Evolutionary conservation across 768 basidiomycete genomes (phyloP).

Genomic region (Phlebiopsis flavidoalba): DNA sequence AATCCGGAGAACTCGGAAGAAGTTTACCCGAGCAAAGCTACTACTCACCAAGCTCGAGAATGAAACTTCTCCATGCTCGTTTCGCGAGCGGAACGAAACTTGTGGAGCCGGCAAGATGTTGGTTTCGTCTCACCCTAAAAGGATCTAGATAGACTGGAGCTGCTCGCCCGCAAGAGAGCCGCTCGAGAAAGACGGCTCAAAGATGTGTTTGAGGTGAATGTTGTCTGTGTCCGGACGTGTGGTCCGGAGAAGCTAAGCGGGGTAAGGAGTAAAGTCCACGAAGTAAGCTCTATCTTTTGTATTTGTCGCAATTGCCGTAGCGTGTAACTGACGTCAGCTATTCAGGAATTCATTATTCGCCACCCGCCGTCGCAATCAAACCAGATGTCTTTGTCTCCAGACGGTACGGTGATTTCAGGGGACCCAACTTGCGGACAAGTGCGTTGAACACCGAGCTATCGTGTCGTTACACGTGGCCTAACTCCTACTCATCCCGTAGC

Average conservation of each 20-base stretch:
- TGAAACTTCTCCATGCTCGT: conserved; percentile 79
- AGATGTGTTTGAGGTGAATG: conserved; percentile 82
- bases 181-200: conserved; percentile 40
- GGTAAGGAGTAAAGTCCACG: conserved; percentile 80
- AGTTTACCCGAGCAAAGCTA: conserved; percentile 60
- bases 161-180: conserved; percentile 58
- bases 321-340: neutral
- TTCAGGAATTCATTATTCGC: conserved; percentile 93
- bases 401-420: conserved; percentile 94
- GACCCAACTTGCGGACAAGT: conserved; percentile 82
- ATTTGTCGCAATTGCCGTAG: neutral
- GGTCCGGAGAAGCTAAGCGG: conserved; percentile 78
- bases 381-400: conserved; percentile 85
- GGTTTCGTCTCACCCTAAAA: conserved; percentile 80
- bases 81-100: conserved; percentile 78
- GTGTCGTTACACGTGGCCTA: no score
- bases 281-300: conserved; percentile 47
- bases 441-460: conserved; percentile 14
- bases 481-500: conserved; percentile 38
- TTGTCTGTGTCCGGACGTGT: conserved; percentile 85
- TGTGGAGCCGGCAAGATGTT: conserved; percentile 82
- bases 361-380: conserved; percentile 66
- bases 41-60: conserved; percentile 78
- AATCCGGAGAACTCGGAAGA: conserved; percentile 45
- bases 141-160: conserved; percentile 78